phyloP scores from a whole-genome alignment of 208 protist species.

The Trypanosoma boissoni region DNA sequence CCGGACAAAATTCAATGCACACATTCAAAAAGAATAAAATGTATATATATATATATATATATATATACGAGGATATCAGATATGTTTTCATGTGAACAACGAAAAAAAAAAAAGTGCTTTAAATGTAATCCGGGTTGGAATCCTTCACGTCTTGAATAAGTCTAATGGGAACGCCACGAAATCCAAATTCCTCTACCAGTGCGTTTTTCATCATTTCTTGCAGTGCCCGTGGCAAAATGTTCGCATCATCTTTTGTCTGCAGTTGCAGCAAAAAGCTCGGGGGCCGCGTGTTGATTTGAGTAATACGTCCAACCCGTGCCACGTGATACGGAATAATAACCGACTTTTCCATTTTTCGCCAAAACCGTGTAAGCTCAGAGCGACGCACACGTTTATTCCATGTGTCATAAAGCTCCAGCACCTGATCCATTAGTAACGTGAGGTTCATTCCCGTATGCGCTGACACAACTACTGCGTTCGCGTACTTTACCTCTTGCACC shows the following conservation, averaged over 20 bases:
- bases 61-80: too few relatives aligned
- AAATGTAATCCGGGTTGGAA: conserved; percentile 90
- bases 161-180: conserved; percentile 84
- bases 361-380: conserved; percentile 83
- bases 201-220: conserved; percentile 92
- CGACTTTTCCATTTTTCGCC: conserved; percentile 90
- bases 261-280: conserved; percentile 86
- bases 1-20: too few relatives aligned
- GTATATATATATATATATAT: conserved; percentile 14
- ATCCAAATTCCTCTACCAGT: conserved; percentile 89
- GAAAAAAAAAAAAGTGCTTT: too few relatives aligned
- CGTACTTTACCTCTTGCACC: conserved; percentile 88
- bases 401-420: conserved; percentile 77
- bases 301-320: conserved; percentile 77
- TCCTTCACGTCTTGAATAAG: conserved; percentile 89
- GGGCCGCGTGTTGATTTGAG: conserved; percentile 83
- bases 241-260: conserved; percentile 87
- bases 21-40: neutral
- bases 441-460: conserved; percentile 86
- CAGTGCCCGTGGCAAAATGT: conserved; percentile 62
- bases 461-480: conserved; percentile 87
- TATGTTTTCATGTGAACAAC: too few relatives aligned
- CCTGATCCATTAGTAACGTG: conserved; percentile 85
- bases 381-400: conserved; percentile 89
- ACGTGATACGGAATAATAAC: conserved; percentile 89